A percentile compares a stretch with the other conserved stretches of the same genome.
phyloP scores from a whole-genome alignment of 345 rosid species.

The Citrus sinensis region DVS_A1.0 CM039163.1:18819501-18820000 shows the following conservation, averaged over 20 bases:
- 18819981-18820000: slow-evolving; percentile 76
- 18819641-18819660: slow-evolving; percentile 96
- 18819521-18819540: slow-evolving; percentile 89
- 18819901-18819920: slow-evolving; percentile 74
- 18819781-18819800: background rate
- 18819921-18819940: slow-evolving; percentile 89
- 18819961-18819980: slow-evolving; percentile 78
- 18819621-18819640: slow-evolving; percentile 55
- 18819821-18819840: slow-evolving; percentile 88
- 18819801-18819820: slow-evolving; percentile 38
- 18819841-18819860: slow-evolving; percentile 71
- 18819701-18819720: slow-evolving; percentile 66
- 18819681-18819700: slow-evolving; percentile 92
- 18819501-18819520: slow-evolving; percentile 82
- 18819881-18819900: slow-evolving; percentile 62
- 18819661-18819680: slow-evolving; percentile 87
- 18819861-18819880: slow-evolving; percentile 64
- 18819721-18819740: background rate
- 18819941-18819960: slow-evolving; percentile 70
- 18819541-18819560: slow-evolving; percentile 91
- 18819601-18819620: slow-evolving; percentile 78
- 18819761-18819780: background rate
- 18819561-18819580: slow-evolving; percentile 91
- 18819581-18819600: slow-evolving; percentile 70
- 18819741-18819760: background rate